Conservation (phyloP, 1,284 basidiomycete species). For the Boletus hoseneyae region DNA sequence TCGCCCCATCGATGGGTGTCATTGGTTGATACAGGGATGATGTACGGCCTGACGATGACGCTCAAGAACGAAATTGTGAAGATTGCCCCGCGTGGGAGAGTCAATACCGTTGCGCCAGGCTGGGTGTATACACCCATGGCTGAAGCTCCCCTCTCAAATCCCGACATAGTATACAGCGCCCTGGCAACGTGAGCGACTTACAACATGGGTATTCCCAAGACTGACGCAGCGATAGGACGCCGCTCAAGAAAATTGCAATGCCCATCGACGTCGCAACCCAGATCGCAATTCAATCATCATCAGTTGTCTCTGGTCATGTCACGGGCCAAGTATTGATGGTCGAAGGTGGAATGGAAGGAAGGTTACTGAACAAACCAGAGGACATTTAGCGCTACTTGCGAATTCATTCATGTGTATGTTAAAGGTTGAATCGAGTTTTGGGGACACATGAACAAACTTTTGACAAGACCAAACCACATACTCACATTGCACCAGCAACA, state of each 20-base stretch:
- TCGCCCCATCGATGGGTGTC: background rate
- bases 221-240: slow-evolving; percentile 42
- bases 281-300: slow-evolving; percentile 58
- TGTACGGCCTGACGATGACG: slow-evolving; percentile 66
- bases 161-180: slow-evolving; percentile 46
- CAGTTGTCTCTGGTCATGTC: slow-evolving; percentile 64
- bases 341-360: slow-evolving; percentile 75
- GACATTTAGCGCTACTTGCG: slow-evolving; percentile 25
- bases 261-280: slow-evolving; percentile 64
- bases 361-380: slow-evolving; percentile 41
- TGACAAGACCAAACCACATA: background rate
- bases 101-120: slow-evolving; percentile 68
- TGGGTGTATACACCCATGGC: slow-evolving; percentile 69
- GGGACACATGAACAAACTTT: too few species aligned
- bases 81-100: slow-evolving; percentile 63
- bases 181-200: slow-evolving; percentile 56
- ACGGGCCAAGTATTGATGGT: slow-evolving; percentile 69
- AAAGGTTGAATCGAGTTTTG: too few species aligned
- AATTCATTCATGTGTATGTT: background rate
- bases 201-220: background rate
- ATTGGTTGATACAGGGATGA: slow-evolving; percentile 46
- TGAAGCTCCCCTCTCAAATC: slow-evolving; percentile 43
- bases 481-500: background rate
- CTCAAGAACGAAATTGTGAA: slow-evolving; percentile 79
- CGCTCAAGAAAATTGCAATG: slow-evolving; percentile 66